Evolutionary conservation across 1,284 basidiomycete species (phyloP), one percentile per base, ranked within the genome.

Genomic region (Irpex lacteus): DNA sequence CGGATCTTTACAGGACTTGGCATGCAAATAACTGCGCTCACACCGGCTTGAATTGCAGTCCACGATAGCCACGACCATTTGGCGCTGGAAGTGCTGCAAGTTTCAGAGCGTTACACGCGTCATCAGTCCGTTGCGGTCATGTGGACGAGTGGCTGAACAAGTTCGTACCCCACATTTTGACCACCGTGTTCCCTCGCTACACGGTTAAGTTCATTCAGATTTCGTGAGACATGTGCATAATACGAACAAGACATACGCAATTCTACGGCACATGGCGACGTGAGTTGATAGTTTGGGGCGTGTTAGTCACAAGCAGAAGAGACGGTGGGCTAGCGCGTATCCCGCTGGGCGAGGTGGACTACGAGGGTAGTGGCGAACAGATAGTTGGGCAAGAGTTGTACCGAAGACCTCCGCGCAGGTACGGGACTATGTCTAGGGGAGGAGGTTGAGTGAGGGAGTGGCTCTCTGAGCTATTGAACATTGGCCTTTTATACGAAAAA

Each of bases 151-250:
- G 71, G 69, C 68, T 66, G 69, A 69, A 59, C 37, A 49, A 60
- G 63, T 59, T 78, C 82, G 63, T 75, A 90, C 88, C 71, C 85
- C 85, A 76, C 88, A 91, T 68, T 80, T 81, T 60, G 78, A 75
- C 89, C 89, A 91, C 37, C 82, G 82, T 38, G 88, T 90, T 74
- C 89, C 88, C 81, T 90, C 83, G 68, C 89, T 90, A 74, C 63
- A 63, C 66, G 59, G 47, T 40, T 36, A 26, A 18, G 18, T n/a
- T 34, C 56, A 56, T 68, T 52, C 63, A 63, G 62, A 65, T 54
- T 65, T 63, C 63, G 57, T 59, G 47, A n/a, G 59, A 56, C 50
- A 19, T 8, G 50, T 52, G 54, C 13, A 36, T 63, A 50, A 60
- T 58, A 47, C 13, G 55, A 59, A 32, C 37, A 37, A 19, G 37